Percentiles rank a stretch among this genome's conserved stretches.
These are phyloP conservation scores for Stropharia rugosoannulata DNA, from an alignment of 768 basidiomycete species.

Conservation along the genomic window DNA sequence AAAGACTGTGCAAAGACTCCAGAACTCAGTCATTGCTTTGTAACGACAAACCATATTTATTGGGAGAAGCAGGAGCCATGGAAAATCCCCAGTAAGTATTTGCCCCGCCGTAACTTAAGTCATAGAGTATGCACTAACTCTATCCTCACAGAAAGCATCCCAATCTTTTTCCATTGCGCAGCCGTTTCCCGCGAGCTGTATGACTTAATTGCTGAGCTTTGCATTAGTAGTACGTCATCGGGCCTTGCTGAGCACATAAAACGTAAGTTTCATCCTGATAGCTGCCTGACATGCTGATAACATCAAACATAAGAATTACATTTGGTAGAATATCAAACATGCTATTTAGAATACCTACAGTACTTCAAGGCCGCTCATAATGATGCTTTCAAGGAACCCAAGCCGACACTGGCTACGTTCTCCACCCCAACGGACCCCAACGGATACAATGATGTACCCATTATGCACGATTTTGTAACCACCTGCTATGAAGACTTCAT, in stretches of 20 bases:
- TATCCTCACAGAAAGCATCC: background rate
- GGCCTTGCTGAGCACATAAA: conserved; percentile 4
- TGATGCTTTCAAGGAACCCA: background rate
- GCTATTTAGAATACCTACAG: background rate
- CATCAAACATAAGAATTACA: conserved; percentile 3
- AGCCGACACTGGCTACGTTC: background rate
- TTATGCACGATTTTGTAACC: conserved; percentile 7
- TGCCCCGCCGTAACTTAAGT: too few relatives aligned
- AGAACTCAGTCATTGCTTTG: conserved; percentile 1
- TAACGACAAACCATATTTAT: conserved; percentile 3
- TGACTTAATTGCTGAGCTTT: conserved; percentile 6
- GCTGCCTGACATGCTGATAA: background rate
- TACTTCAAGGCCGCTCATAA: background rate
- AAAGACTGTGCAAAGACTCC: conserved; percentile 3
- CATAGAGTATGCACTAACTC: background rate
- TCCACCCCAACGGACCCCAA: background rate
- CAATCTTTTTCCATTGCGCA: background rate
- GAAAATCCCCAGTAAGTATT: conserved; percentile 9
- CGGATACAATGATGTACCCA: conserved; percentile 2
- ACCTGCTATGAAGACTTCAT: too few relatives aligned
- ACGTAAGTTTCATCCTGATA: background rate
- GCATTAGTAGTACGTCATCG: conserved; percentile 5
- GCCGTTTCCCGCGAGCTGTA: conserved; percentile 7
- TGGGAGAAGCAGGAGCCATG: conserved; percentile 7
- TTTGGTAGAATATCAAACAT: conserved; percentile 2